phyloP scores from a whole-genome alignment of 2,329 filamentous ascomycete genomes.

The Periconia sp. region DNA sequence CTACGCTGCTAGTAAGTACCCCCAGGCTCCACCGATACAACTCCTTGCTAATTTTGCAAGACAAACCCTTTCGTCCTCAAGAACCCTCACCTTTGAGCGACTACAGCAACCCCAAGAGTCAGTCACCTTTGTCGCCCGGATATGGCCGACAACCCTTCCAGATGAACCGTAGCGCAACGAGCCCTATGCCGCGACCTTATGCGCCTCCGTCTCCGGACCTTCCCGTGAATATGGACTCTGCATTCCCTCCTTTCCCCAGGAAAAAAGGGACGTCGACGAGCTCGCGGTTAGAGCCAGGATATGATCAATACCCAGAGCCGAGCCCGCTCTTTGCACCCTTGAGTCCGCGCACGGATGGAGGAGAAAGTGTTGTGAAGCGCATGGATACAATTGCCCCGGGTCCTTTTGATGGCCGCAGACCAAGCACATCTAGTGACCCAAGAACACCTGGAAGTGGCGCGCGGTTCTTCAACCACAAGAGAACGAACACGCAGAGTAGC shows the following conservation, averaged over 20 bases:
- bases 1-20: constrained; percentile 62
- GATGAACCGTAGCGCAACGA: constrained; percentile 44
- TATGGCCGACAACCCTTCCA: constrained; percentile 32
- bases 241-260: constrained; percentile 62
- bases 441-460: constrained; percentile 26
- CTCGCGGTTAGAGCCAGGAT: constrained; percentile 28
- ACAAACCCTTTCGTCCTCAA: constrained; percentile 41
- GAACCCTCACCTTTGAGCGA: constrained; percentile 34
- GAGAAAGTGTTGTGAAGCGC: constrained; percentile 60
- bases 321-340: constrained; percentile 53
- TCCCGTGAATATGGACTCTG: constrained; percentile 52
- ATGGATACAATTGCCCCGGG: constrained; percentile 72
- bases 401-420: constrained; percentile 63
- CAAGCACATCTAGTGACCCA: constrained; percentile 44
- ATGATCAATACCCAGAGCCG: constrained; percentile 39
- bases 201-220: constrained; percentile 41
- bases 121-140: constrained; percentile 28
- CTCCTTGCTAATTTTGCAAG: constrained; percentile 29
- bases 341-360: constrained; percentile 54
- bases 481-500: constrained; percentile 44
- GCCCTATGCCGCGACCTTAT: constrained; percentile 39
- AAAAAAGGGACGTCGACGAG: constrained; percentile 30
- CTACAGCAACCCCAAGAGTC: constrained; percentile 30
- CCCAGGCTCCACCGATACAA: neutral
- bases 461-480: constrained; percentile 39